phyloP scores from a whole-genome alignment of 129 eudicot species.

The Ambrosia trifida region DNA sequence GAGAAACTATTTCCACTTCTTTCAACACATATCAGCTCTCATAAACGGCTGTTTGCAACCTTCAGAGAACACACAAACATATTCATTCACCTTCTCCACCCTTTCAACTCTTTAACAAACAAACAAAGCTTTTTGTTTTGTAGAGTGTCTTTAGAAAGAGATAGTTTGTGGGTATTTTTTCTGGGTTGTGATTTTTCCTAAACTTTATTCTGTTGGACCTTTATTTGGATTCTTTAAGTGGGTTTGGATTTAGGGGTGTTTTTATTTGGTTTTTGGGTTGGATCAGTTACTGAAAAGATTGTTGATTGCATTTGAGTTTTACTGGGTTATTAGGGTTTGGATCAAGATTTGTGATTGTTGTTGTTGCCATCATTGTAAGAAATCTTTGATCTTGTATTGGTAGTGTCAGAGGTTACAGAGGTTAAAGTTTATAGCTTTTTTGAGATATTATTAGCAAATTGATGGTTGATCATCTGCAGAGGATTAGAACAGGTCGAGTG shows the following conservation, averaged over 20 bases:
- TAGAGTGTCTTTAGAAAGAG: conserved; percentile 40
- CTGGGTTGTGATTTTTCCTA: conserved; percentile 7
- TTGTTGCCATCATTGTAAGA: conserved; percentile 16
- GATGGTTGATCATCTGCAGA: neutral
- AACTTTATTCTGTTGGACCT: conserved; percentile 37
- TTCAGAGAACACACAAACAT: no score
- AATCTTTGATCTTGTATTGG: conserved; percentile 23
- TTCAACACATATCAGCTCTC: no score
- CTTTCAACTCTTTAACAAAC: no score
- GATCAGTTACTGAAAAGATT: conserved; percentile 27
- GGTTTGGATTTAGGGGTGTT: conserved; percentile 31
- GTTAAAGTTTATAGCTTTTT: conserved; percentile 6
- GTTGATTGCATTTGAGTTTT: conserved; percentile 15
- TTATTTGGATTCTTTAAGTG: conserved; percentile 27
- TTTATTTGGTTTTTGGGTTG: conserved; percentile 13
- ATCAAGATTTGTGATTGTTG: conserved; percentile 43
- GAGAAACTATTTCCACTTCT: no score
- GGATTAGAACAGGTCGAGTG: conserved; percentile 7
- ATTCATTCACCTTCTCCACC: no score
- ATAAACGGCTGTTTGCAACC: no score
- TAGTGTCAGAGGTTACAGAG: conserved; percentile 28
- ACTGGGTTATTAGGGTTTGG: conserved; percentile 49
- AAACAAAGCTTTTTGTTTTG: conserved; percentile 1
- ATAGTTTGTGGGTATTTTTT: conserved; percentile 18
- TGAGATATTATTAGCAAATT: neutral